These are phyloP conservation scores for Syzygium malaccense DNA, from an alignment of 441 rosid genomes.

Conservation along the genomic window DNA sequence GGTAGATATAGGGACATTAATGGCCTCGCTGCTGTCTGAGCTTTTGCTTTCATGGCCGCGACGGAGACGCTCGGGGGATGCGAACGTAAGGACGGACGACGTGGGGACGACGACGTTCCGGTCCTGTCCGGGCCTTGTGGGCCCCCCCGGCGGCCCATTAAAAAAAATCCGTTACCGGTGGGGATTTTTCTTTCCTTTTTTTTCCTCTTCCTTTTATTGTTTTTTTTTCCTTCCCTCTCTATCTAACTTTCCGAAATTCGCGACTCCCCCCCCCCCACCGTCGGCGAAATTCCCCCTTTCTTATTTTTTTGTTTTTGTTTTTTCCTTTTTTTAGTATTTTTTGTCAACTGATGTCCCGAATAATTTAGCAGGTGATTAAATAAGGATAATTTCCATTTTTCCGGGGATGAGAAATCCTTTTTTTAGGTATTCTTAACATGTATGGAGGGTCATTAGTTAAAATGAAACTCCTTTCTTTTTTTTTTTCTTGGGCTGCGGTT, in stretches of 20 bases:
- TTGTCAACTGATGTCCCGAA: neutral
- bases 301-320: neutral
- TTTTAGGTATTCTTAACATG: neutral
- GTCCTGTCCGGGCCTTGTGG: neutral
- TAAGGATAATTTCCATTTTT: neutral
- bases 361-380: neutral
- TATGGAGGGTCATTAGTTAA: neutral
- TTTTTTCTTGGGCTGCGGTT: too few species aligned
- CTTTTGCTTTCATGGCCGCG: neutral
- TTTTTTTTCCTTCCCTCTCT: neutral
- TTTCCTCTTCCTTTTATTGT: neutral
- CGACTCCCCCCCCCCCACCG: neutral
- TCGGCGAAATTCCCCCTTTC: neutral
- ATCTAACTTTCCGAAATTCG: neutral
- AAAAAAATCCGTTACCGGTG: neutral
- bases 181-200: neutral
- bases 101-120: neutral
- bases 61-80: too few species aligned
- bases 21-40: neutral
- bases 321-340: neutral
- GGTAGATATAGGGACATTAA: neutral
- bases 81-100: neutral
- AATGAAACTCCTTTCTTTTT: neutral
- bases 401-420: neutral
- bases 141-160: neutral